Conservation (phyloP, 2,329 filamentous ascomycete genomes). For the Cyphellophora attinorum region DNA sequence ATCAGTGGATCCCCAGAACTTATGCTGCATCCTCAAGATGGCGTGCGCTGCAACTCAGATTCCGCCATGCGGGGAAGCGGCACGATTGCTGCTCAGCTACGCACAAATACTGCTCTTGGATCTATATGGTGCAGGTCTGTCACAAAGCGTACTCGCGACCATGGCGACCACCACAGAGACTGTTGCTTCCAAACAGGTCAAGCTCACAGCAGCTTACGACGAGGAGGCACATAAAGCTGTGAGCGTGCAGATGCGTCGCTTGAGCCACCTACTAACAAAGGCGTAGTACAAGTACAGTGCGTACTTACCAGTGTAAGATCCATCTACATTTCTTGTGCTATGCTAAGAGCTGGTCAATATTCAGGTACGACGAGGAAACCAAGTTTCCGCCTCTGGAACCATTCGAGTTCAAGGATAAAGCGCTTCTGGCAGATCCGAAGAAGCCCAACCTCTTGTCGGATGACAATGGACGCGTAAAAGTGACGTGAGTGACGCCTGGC, state of each 20-base stretch:
- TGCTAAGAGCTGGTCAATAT: not conserved
- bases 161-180: no score
- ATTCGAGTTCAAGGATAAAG: slow-evolving; percentile 27
- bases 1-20: no score
- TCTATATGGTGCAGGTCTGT: no score
- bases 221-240: not conserved
- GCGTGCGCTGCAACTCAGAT: no score
- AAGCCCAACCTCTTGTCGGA: slow-evolving; percentile 31
- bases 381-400: not conserved
- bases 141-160: no score
- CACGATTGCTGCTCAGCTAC: no score
- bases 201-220: not conserved
- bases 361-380: not conserved
- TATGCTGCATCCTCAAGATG: no score
- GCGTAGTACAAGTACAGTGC: slow-evolving; percentile 1
- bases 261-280: not conserved
- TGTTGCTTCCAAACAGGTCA: not conserved
- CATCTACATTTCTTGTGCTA: no score
- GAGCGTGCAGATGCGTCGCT: not conserved
- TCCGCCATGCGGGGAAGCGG: no score
- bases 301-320: not conserved
- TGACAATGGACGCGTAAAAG: slow-evolving; percentile 1
- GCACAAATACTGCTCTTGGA: no score
- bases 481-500: slow-evolving; percentile 36
- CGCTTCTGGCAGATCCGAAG: slow-evolving; percentile 29